Conservation (phyloP, 345 rosid species). For the Geranium brycei region DNA sequence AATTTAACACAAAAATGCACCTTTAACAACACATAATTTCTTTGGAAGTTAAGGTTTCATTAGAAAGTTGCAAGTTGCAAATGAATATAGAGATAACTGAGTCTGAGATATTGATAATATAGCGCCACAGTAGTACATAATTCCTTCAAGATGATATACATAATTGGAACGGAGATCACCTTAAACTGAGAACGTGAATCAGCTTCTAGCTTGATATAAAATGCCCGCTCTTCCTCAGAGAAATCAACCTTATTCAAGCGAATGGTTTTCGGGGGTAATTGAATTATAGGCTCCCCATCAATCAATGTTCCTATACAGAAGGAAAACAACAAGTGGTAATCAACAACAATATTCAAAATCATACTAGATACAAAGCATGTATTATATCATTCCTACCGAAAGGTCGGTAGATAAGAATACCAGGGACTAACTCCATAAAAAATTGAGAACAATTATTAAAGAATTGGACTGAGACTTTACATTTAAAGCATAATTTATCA, state of each 20-base stretch:
- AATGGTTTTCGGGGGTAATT: slow-evolving; percentile 64
- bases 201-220: slow-evolving; percentile 69
- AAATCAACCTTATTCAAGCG: slow-evolving; percentile 58
- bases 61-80: neutral
- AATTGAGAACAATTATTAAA: too few relatives aligned
- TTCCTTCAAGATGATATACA: neutral
- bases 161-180: slow-evolving; percentile 32
- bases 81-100: neutral
- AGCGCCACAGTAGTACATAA: neutral
- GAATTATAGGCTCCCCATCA: slow-evolving; percentile 79
- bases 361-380: neutral
- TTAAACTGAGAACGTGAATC: slow-evolving; percentile 73
- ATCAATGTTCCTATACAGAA: slow-evolving; percentile 55
- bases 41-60: neutral
- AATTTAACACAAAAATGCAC: neutral
- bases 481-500: too few relatives aligned
- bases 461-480: neutral
- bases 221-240: slow-evolving; percentile 69
- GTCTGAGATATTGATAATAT: neutral
- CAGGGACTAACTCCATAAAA: too few relatives aligned
- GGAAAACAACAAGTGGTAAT: slow-evolving; percentile 2
- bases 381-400: neutral
- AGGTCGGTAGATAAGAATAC: neutral
- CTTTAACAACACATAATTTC: neutral
- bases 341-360: slow-evolving; percentile 1